Evolutionary conservation across 73 alveolate species (phyloP).

Genomic region (Paramecium primaurelia): DNA sequence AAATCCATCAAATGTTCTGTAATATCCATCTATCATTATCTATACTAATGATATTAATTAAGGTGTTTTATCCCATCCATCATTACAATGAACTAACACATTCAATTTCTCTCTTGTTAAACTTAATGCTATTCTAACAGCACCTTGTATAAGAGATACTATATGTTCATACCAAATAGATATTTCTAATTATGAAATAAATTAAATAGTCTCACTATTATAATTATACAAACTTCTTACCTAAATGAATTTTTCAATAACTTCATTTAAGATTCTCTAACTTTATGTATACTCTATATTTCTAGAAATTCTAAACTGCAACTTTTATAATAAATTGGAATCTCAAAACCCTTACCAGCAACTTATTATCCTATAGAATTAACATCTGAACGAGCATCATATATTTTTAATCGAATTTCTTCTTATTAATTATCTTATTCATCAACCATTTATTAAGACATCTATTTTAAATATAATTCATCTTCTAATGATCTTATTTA

Average conservation of each 20-base stretch:
- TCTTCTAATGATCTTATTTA: slow-evolving; percentile 57
- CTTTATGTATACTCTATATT: slow-evolving; percentile 93
- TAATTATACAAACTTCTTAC: background rate
- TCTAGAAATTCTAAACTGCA: slow-evolving; percentile 85
- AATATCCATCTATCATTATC: slow-evolving; percentile 90
- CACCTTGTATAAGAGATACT: slow-evolving; percentile 35
- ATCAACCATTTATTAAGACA: background rate
- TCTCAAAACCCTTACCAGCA: slow-evolving; percentile 93
- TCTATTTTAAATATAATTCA: slow-evolving; percentile 12
- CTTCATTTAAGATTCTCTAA: slow-evolving; percentile 78
- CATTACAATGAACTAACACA: slow-evolving; percentile 95
- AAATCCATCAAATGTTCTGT: slow-evolving; percentile 93
- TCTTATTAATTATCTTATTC: background rate
- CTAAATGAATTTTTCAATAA: slow-evolving; percentile 22
- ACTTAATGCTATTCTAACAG: slow-evolving; percentile 46
- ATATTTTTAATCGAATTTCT: slow-evolving; percentile 1
- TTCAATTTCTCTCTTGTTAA: slow-evolving; percentile 47
- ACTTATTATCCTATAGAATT: slow-evolving; percentile 92
- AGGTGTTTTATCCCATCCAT: slow-evolving; percentile 99
- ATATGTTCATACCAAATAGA: slow-evolving; percentile 61
- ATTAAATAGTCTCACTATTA: background rate
- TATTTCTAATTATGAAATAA: slow-evolving; percentile 44
- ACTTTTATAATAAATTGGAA: slow-evolving; percentile 72
- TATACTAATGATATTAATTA: slow-evolving; percentile 84
- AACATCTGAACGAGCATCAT: slow-evolving; percentile 92